Percentiles rank a stretch among this genome's conserved stretches.
Conservation (phyloP, 768 basidiomycete species). For the Filobasidium floriforme region DNA sequence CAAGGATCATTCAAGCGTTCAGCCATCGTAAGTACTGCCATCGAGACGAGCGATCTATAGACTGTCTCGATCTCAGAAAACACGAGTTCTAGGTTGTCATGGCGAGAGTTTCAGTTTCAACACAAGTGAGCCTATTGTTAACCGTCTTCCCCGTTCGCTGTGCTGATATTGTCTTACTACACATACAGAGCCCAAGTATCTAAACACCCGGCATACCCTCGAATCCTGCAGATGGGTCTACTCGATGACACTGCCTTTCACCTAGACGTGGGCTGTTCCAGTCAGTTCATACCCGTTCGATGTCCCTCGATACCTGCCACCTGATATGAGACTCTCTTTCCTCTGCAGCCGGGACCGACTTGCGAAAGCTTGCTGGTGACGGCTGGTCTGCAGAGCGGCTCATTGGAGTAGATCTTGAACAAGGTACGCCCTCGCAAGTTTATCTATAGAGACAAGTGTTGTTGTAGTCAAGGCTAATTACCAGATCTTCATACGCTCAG, state of each 20-base stretch:
- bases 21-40: no score
- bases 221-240: not conserved
- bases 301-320: not conserved
- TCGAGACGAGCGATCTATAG: no score
- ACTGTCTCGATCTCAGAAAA: no score
- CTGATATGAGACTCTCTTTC: not conserved
- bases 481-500: not conserved
- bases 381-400: not conserved
- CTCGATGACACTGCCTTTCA: not conserved
- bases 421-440: not conserved
- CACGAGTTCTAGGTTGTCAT: not conserved
- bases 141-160: not conserved
- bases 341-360: not conserved
- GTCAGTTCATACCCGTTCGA: not conserved
- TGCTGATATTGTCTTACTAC: not conserved
- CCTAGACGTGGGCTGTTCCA: slow-evolving; percentile 1
- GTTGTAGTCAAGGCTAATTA: not conserved
- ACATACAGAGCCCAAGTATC: not conserved
- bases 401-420: not conserved
- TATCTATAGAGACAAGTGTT: no score
- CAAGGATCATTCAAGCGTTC: no score
- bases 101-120: slow-evolving; percentile 1
- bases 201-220: not conserved
- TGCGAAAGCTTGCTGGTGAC: not conserved
- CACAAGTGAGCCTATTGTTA: not conserved